phyloP scores from a whole-genome alignment of 768 basidiomycete genomes.

The Suillus clintonianus region DNA sequence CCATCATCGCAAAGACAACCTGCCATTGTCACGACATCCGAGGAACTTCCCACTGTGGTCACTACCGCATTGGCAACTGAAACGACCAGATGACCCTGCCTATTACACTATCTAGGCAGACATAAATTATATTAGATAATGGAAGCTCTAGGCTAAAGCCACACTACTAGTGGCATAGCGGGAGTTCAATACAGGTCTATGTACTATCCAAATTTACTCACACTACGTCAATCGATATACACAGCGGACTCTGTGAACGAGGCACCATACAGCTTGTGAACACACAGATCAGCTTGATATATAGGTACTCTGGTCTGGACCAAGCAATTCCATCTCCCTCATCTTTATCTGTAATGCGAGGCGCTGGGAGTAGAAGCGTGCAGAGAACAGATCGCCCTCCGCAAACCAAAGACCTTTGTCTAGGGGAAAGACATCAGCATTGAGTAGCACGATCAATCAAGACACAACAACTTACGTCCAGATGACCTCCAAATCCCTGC shows the following conservation, averaged over 20 bases:
- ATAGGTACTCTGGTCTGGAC: background rate
- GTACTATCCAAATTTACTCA: no score
- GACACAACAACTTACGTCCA: background rate
- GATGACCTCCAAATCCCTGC: conserved; percentile 10
- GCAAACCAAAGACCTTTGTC: conserved; percentile 1
- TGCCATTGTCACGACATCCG: background rate
- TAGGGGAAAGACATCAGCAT: background rate
- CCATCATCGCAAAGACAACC: background rate
- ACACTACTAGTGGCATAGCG: no score
- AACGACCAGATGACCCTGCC: background rate
- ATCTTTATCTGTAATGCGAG: conserved; percentile 2
- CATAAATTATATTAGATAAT: no score
- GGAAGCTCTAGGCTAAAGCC: no score
- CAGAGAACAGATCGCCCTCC: background rate
- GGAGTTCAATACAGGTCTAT: no score
- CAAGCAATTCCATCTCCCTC: background rate
- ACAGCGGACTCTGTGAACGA: no score
- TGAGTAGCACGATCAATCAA: background rate
- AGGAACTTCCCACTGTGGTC: background rate
- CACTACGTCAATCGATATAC: no score
- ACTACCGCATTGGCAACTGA: background rate
- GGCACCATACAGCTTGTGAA: background rate
- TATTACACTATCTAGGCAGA: no score
- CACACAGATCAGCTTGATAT: background rate
- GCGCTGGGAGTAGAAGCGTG: background rate